Conservation (phyloP, 129 eudicot species). For the Pseudognaphalium luteoalbum region DNA sequence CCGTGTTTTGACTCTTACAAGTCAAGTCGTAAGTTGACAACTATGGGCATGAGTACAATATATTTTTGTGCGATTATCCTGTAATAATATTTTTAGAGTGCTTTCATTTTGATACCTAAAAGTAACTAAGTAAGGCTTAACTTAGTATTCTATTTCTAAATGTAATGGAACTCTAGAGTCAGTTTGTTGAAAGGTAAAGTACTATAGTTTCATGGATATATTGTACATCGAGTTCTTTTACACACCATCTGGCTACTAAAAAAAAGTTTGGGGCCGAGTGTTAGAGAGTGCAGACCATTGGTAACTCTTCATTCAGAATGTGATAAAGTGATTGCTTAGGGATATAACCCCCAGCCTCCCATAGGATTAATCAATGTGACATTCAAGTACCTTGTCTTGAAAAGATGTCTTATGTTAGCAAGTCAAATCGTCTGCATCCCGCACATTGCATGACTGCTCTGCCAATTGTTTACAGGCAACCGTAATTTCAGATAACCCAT, state of each 20-base stretch:
- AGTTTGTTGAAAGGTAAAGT: background rate
- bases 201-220: conserved; percentile 1
- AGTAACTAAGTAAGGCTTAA: background rate
- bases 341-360: background rate
- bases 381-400: background rate
- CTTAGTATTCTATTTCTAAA: conserved; percentile 2
- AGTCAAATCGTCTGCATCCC: background rate
- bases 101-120: conserved; percentile 9
- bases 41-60: too few relatives aligned
- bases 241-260: background rate
- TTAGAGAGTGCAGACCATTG: background rate
- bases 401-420: background rate
- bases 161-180: conserved; percentile 2
- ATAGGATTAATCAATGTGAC: background rate
- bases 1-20: too few relatives aligned
- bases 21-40: too few relatives aligned
- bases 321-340: background rate
- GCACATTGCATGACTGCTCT: background rate
- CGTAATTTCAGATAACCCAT: background rate
- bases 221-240: background rate
- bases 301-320: background rate
- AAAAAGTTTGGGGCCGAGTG: background rate
- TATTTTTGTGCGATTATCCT: too few relatives aligned
- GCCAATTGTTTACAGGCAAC: background rate
- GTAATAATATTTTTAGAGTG: background rate